phyloP scores from a whole-genome alignment of 768 basidiomycete species.

The Xanthoconium purpureum region DNA sequence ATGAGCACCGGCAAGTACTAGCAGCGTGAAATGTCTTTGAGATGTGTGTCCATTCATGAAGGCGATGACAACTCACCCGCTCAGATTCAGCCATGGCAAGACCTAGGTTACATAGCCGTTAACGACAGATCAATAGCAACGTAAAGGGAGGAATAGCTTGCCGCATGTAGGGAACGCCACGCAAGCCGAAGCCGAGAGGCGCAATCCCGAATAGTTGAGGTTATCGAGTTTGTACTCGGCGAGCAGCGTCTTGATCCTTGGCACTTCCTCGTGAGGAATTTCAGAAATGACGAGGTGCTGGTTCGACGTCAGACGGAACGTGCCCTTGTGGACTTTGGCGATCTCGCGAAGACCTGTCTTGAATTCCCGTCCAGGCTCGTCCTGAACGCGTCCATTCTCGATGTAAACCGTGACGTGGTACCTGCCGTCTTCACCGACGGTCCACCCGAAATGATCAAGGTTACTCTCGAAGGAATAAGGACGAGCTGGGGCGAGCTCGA shows the following conservation, averaged over 20 bases:
- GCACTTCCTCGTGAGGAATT: slow-evolving; percentile 67
- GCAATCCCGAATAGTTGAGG: slow-evolving; percentile 69
- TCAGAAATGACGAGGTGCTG: slow-evolving; percentile 92
- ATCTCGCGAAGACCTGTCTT: slow-evolving; percentile 92
- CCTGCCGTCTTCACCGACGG: slow-evolving; percentile 78
- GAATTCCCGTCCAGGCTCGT: slow-evolving; percentile 86
- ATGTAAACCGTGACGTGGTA: slow-evolving; percentile 94
- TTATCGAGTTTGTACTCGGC: slow-evolving; percentile 89
- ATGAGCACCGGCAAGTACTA: slow-evolving; percentile 90
- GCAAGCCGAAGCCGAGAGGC: slow-evolving; percentile 91
- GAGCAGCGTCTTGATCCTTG: slow-evolving; percentile 73
- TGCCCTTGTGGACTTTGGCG: slow-evolving; percentile 90
- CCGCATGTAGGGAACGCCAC: slow-evolving; percentile 97
- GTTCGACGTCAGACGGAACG: slow-evolving; percentile 91
- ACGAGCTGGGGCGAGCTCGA: slow-evolving; percentile 66
- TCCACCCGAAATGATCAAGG: slow-evolving; percentile 94
- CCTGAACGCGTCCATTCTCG: slow-evolving; percentile 97
- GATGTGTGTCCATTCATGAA: slow-evolving; percentile 15
- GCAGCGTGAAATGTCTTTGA: slow-evolving; percentile 35
- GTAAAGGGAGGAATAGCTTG: slow-evolving; percentile 14
- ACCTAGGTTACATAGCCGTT: slow-evolving; percentile 31
- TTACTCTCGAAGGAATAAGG: slow-evolving; percentile 83
- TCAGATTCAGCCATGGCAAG: slow-evolving; percentile 81
- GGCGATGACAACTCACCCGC: slow-evolving; percentile 39
- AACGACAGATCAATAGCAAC: neutral